Conservation (phyloP, 192 early-diverging fungal species). For the Backusella tuberculispora region DNA sequence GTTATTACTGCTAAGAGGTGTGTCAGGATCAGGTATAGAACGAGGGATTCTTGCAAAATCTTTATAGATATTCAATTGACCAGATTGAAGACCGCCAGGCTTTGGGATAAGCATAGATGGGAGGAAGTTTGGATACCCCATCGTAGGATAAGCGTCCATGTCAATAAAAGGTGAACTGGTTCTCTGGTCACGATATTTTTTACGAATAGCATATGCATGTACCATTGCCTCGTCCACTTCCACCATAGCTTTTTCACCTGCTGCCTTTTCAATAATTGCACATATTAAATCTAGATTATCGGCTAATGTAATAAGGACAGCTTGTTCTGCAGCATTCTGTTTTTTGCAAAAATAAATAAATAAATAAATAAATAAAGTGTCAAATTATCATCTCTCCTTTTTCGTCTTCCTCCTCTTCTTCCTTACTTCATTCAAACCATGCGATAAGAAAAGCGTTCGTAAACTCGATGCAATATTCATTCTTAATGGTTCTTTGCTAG, state of each 20-base stretch:
- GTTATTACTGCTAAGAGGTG: background rate
- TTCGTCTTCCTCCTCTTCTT: background rate
- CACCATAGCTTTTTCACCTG: constrained; percentile 88
- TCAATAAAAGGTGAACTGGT: constrained; percentile 91
- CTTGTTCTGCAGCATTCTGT: constrained; percentile 78
- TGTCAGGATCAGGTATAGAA: background rate
- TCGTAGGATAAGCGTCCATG: constrained; percentile 71
- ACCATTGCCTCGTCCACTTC: constrained; percentile 87
- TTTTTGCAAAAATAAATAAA: background rate
- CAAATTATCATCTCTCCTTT: background rate
- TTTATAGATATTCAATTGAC: constrained; percentile 85
- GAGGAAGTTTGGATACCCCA: constrained; percentile 79
- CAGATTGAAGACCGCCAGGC: constrained; percentile 75
- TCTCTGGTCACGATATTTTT: constrained; percentile 81
- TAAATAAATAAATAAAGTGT: background rate
- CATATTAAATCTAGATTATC: constrained; percentile 96
- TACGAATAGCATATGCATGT: constrained; percentile 68
- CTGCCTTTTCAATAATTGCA: constrained; percentile 93
- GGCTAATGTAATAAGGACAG: constrained; percentile 79
- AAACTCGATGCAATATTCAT: constrained; percentile 79
- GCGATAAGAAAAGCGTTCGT: constrained; percentile 69
- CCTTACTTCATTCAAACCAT: constrained; percentile 74
- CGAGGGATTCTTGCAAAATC: constrained; percentile 68
- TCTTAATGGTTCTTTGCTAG: constrained; percentile 91
- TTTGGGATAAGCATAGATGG: constrained; percentile 88